A percentile compares a stretch with the other conserved stretches of the same genome.
Evolutionary conservation across 495 filamentous ascomycete species (phyloP).

Genomic region (Corynascus novoguineensis): DNA sequence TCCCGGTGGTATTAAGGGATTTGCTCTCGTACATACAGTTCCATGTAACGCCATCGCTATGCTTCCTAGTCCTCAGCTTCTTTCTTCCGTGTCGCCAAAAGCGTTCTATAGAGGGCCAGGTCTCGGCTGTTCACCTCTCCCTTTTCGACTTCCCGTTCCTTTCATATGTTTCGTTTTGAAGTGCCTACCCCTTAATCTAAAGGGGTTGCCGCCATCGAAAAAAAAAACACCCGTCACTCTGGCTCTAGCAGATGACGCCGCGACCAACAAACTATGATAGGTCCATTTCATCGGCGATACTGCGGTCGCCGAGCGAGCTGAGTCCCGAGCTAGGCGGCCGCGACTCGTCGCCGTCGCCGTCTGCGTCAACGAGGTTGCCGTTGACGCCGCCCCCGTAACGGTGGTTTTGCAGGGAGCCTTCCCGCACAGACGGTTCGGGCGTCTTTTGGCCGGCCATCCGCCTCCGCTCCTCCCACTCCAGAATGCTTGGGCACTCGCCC

Average conservation of each 20-base stretch:
- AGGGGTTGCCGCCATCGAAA: not conserved
- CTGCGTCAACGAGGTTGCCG: conserved; percentile 14
- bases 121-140: too few species aligned
- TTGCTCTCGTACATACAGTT: not conserved
- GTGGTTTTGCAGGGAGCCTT: not conserved
- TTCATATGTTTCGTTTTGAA: too few species aligned
- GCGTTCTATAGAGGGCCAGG: too few species aligned
- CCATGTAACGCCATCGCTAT: conserved; percentile 32
- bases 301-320: conserved; percentile 46
- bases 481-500: conserved; percentile 57
- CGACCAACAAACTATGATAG: conserved; percentile 3
- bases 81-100: too few species aligned
- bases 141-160: too few species aligned
- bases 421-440: conserved; percentile 11
- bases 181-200: too few species aligned
- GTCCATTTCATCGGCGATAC: conserved; percentile 40
- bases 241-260: not conserved
- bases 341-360: conserved; percentile 29
- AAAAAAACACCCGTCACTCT: too few species aligned
- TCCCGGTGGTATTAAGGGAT: not conserved
- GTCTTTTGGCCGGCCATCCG: conserved; percentile 23
- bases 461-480: conserved; percentile 53
- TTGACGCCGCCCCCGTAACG: not conserved
- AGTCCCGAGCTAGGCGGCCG: conserved; percentile 47
- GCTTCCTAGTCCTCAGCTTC: conserved; percentile 1